A percentile compares a stretch with the other conserved stretches of the same genome.
These are phyloP conservation scores for Gymnopus androsaceus DNA, from an alignment of 1,284 basidiomycete species.

Conservation along the genomic window DNA sequence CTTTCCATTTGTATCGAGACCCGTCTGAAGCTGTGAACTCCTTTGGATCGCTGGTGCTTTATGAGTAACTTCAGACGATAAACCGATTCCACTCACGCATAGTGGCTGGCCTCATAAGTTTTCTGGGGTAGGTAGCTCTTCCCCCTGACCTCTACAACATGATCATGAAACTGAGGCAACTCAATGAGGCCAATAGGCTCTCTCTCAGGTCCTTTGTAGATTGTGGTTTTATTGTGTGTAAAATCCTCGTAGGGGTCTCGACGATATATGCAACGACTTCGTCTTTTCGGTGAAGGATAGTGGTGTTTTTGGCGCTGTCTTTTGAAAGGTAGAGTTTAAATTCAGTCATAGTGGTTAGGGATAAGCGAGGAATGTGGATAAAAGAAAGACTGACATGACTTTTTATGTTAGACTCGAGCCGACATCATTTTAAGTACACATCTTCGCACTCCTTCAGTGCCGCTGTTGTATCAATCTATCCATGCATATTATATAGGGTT, in stretches of 20 bases:
- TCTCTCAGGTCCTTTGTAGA: neutral
- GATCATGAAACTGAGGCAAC: neutral
- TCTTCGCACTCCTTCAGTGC: no score
- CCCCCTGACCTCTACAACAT: neutral
- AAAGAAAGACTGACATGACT: no score
- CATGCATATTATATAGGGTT: no score
- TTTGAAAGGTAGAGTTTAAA: neutral
- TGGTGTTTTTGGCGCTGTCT: neutral
- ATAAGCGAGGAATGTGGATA: no score
- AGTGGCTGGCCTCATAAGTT: neutral
- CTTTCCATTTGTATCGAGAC: neutral
- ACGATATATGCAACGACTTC: neutral
- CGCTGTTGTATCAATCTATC: no score
- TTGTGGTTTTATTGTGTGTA: neutral
- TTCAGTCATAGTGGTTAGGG: no score
- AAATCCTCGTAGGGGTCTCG: neutral
- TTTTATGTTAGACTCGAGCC: no score
- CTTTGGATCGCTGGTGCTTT: neutral
- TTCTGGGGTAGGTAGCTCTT: neutral
- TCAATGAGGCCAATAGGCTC: conserved; percentile 1
- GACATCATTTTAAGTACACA: no score
- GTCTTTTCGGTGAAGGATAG: neutral
- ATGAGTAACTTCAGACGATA: neutral
- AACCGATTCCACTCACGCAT: neutral
- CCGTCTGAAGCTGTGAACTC: conserved; percentile 1